Percentiles rank a stretch among this genome's conserved stretches.
phyloP scores from a whole-genome alignment of 192 early-diverging fungal species.

The Gaertneriomyces sp. region DNA sequence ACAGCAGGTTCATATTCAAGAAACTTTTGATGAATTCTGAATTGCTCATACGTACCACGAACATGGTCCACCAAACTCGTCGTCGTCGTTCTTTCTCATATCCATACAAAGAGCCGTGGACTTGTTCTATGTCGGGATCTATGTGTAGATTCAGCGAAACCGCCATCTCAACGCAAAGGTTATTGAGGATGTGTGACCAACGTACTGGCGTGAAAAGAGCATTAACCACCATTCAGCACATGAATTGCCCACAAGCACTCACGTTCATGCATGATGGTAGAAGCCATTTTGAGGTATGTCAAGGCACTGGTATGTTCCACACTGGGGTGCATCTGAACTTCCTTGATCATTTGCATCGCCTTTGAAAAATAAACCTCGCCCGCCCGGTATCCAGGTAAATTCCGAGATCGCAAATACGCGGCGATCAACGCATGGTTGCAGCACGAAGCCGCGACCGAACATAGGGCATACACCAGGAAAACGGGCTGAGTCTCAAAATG shows the following conservation, averaged over 20 bases:
- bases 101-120: constrained; percentile 25
- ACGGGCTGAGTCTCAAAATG: constrained; percentile 14
- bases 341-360: constrained; percentile 12
- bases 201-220: not conserved
- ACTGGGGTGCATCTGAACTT: not conserved
- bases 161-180: constrained; percentile 30
- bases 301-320: constrained; percentile 20
- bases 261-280: constrained; percentile 5
- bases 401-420: not conserved
- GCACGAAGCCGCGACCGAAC: constrained; percentile 8
- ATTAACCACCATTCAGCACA: not conserved
- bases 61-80: constrained; percentile 41
- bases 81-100: constrained; percentile 40
- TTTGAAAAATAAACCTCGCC: constrained; percentile 12
- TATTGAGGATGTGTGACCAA: not conserved
- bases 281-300: constrained; percentile 9
- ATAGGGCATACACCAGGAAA: constrained; percentile 16
- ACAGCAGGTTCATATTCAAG: not conserved
- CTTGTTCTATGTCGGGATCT: constrained; percentile 40
- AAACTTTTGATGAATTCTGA: not conserved
- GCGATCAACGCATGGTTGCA: constrained; percentile 9
- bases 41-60: constrained; percentile 6
- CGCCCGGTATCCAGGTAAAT: constrained; percentile 11
- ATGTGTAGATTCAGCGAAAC: constrained; percentile 30
- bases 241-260: not conserved